These are phyloP conservation scores for Coemansia sp. DNA, from an alignment of 192 early-diverging fungal species.

Conservation along the genomic window DNA sequence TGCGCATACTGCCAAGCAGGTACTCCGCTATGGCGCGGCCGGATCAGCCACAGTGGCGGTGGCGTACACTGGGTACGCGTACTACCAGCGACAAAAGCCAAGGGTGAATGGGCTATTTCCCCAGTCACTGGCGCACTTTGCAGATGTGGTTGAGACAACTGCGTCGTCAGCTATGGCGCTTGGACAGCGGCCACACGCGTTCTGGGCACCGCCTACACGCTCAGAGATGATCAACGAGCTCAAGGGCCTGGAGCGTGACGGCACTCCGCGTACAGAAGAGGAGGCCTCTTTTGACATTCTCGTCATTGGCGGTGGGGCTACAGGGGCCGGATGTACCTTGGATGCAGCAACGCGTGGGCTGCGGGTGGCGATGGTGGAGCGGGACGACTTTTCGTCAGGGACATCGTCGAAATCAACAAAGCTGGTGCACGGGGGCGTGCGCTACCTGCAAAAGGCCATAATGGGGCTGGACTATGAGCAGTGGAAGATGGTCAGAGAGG, in stretches of 20 bases:
- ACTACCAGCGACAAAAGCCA: conserved; percentile 18
- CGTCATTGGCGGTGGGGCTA: conserved; percentile 94
- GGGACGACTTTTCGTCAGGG: conserved; percentile 92
- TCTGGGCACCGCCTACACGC: conserved; percentile 74
- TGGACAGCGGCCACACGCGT: conserved; percentile 55
- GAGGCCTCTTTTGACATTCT: conserved; percentile 75
- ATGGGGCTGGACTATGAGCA: conserved; percentile 93
- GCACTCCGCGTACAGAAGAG: conserved; percentile 34
- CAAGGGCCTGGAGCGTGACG: conserved; percentile 48
- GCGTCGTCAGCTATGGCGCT: conserved; percentile 22
- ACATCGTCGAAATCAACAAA: conserved; percentile 92
- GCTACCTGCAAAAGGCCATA: conserved; percentile 96
- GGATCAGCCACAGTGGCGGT: conserved; percentile 13
- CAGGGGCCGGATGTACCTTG: conserved; percentile 84
- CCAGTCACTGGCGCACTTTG: conserved; percentile 13
- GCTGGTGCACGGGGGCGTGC: conserved; percentile 94
- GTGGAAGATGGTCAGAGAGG: conserved; percentile 92
- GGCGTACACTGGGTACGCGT: conserved; percentile 25
- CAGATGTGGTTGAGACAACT: conserved; percentile 40
- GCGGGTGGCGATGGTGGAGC: conserved; percentile 89
- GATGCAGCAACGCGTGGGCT: conserved; percentile 93
- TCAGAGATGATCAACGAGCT: conserved; percentile 69
- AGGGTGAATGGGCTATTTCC: not conserved
- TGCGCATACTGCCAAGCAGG: conserved; percentile 27
- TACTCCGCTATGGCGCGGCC: conserved; percentile 28